Evolutionary conservation across 2,329 filamentous ascomycete genomes (phyloP).

Genomic region (Tolypocladium paradoxum): DNA sequence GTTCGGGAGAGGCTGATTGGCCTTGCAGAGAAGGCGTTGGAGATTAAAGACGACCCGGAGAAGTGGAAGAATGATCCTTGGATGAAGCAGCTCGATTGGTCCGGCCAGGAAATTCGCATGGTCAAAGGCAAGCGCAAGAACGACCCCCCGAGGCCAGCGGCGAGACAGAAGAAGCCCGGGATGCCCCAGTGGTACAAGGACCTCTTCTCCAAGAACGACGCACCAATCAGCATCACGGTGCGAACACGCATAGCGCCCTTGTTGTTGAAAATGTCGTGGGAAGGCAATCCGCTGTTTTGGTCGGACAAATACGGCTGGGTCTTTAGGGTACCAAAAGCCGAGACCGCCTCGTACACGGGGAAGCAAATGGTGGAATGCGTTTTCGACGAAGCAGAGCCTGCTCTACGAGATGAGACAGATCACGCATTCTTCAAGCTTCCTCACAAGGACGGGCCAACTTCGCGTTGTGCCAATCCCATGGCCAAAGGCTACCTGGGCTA

Average conservation of each 20-base stretch:
- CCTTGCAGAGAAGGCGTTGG: constrained; percentile 67
- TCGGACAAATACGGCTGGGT: constrained; percentile 91
- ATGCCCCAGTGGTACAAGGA: constrained; percentile 97
- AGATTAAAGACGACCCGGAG: constrained; percentile 57
- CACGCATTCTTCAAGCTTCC: constrained; percentile 84
- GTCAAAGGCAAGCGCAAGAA: constrained; percentile 82
- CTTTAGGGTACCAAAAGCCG: constrained; percentile 59
- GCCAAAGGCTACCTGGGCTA: constrained; percentile 85
- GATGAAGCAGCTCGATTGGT: constrained; percentile 92
- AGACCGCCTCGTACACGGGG: constrained; percentile 53
- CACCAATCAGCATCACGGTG: constrained; percentile 68
- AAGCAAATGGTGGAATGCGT: constrained; percentile 66
- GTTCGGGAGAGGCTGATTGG: constrained; percentile 65
- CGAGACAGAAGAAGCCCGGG: constrained; percentile 84
- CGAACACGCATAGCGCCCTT: constrained; percentile 81
- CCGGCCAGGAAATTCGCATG: constrained; percentile 83
- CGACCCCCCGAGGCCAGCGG: constrained; percentile 66
- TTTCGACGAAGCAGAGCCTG: constrained; percentile 62
- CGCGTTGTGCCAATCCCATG: constrained; percentile 76
- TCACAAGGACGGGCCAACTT: constrained; percentile 84
- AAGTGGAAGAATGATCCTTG: constrained; percentile 75
- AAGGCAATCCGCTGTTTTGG: constrained; percentile 83
- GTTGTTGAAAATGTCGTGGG: constrained; percentile 76
- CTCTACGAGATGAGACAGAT: constrained; percentile 53
- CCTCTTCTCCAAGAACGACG: constrained; percentile 59